Evolutionary conservation across 345 rosid species (phyloP), one percentile per base, ranked within the genome.

Genomic region (Pugionium cornutum): DNA sequence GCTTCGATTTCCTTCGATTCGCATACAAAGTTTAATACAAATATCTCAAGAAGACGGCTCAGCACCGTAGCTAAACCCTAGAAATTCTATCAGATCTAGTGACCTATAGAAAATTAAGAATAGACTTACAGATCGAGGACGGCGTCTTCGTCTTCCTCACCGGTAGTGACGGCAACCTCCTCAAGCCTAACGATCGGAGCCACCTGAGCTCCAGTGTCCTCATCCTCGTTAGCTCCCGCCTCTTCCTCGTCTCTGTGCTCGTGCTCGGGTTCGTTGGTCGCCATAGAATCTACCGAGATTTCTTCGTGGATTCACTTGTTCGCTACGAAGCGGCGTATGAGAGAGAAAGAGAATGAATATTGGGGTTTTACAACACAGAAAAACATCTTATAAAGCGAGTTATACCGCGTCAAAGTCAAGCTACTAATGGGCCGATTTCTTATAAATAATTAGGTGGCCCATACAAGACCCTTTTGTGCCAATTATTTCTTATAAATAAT

Each of bases 141-240:
- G 35, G 89, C 66, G 61, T 85, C 91, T 62, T 91, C 98, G 48
- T 85, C 85, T 64, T 91, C 96, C 75, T 91, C 98, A 18, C 98
- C 96, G 40, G 98, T 89, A 62, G 86, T 73, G 48, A 92, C 86
- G 45, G 92, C 79, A 50, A 92, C 87, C 18, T 18, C 18, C 18
- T 18, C 18, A 18, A 18, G 18, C 18, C 18, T 18, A 18, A 18
- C 18, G 18, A 89, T 83, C 33, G 98, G 96, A 35, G 96, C 96
- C 7, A 92, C 80, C 76, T 86, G 95, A 69, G 90, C 98, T 32
- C 98, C 96, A 56, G 98, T 89, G 75, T 92, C 98, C 79, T 92
- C 98, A 40, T 92, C 98, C 4, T 92, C 96, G 58, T 73, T 86
- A 64, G 91, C 83, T 30, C 80, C 86, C 4, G 83, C 69, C 4